A percentile compares a stretch with the other conserved stretches of the same genome.
These are phyloP conservation scores for Marasmius sp. DNA, from an alignment of 1,284 basidiomycete genomes.

Conservation along the genomic window DNA sequence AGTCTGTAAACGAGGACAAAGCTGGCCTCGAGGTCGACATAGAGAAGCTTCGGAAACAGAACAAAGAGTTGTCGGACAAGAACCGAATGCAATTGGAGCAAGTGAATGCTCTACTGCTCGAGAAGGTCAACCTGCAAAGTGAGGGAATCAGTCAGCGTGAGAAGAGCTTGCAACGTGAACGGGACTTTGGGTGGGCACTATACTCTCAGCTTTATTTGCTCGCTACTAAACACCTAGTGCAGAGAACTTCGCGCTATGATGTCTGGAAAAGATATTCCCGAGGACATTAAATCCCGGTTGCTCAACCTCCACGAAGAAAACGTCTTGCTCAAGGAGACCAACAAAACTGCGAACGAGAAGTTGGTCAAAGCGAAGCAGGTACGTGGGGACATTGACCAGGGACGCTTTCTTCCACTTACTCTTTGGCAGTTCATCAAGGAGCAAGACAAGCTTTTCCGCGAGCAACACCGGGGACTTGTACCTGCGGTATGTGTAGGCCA, in stretches of 20 bases:
- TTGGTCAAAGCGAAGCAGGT: conserved; percentile 80
- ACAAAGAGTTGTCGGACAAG: conserved; percentile 78
- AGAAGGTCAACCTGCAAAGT: conserved; percentile 89
- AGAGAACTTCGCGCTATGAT: conserved; percentile 76
- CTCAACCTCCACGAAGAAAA: conserved; percentile 79
- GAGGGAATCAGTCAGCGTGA: conserved; percentile 86
- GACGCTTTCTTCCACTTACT: conserved; percentile 7
- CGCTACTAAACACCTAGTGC: not conserved
- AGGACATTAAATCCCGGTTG: conserved; percentile 79
- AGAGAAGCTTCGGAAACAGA: conserved; percentile 62
- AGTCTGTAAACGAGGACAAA: conserved; percentile 89
- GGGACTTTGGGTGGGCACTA: conserved; percentile 68
- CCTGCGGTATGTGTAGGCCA: conserved; percentile 26
- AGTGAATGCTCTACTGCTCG: conserved; percentile 81
- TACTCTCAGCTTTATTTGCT: not conserved
- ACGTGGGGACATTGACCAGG: conserved; percentile 18
- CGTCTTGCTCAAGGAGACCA: conserved; percentile 66
- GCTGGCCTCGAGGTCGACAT: conserved; percentile 71
- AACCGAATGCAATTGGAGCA: conserved; percentile 91
- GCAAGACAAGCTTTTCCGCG: conserved; percentile 87
- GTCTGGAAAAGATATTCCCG: conserved; percentile 73
- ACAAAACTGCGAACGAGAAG: conserved; percentile 76
- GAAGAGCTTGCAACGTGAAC: conserved; percentile 77
- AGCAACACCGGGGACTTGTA: conserved; percentile 53
- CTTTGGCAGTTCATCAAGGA: conserved; percentile 79